Evolutionary conservation across 1,139 yeast genomes (phyloP).

Genomic region (Meyerozyma elateridarum): DNA sequence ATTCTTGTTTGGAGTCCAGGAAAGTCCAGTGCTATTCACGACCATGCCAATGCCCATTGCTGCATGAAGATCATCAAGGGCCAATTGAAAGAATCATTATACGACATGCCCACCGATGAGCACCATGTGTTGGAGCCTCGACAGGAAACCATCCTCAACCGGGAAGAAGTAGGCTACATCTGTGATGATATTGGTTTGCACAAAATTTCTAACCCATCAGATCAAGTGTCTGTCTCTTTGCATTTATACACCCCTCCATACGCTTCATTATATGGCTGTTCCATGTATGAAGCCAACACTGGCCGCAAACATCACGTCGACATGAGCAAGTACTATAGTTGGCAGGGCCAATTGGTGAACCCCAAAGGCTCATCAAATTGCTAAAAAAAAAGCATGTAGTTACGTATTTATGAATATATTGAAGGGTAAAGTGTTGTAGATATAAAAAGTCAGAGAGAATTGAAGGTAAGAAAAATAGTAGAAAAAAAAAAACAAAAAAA

Average conservation of each 20-base stretch:
- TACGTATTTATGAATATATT: no score
- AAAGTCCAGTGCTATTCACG: slow-evolving; percentile 65
- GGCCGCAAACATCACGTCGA: slow-evolving; percentile 55
- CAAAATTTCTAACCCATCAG: slow-evolving; percentile 50
- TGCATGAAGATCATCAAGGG: slow-evolving; percentile 66
- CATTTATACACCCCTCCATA: slow-evolving; percentile 79
- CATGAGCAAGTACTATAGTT: slow-evolving; percentile 58
- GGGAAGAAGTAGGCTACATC: slow-evolving; percentile 61
- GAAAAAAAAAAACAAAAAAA: neutral
- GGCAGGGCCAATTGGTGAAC: slow-evolving; percentile 49
- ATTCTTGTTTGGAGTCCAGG: slow-evolving; percentile 72
- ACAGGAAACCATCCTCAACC: slow-evolving; percentile 30
- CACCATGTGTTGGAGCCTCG: slow-evolving; percentile 23
- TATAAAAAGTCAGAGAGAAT: no score
- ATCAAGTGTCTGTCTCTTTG: slow-evolving; percentile 56
- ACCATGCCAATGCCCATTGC: slow-evolving; percentile 74
- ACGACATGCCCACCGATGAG: slow-evolving; percentile 43
- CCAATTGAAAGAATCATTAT: slow-evolving; percentile 52
- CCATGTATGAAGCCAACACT: slow-evolving; percentile 50
- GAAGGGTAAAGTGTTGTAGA: no score
- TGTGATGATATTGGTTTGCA: slow-evolving; percentile 66
- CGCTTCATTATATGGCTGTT: slow-evolving; percentile 65
- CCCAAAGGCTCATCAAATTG: slow-evolving; percentile 12
- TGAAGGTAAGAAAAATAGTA: neutral
- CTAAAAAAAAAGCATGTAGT: no score